phyloP scores from a whole-genome alignment of 176 grass and related monocot species.

The Musa acuminata region DNA sequence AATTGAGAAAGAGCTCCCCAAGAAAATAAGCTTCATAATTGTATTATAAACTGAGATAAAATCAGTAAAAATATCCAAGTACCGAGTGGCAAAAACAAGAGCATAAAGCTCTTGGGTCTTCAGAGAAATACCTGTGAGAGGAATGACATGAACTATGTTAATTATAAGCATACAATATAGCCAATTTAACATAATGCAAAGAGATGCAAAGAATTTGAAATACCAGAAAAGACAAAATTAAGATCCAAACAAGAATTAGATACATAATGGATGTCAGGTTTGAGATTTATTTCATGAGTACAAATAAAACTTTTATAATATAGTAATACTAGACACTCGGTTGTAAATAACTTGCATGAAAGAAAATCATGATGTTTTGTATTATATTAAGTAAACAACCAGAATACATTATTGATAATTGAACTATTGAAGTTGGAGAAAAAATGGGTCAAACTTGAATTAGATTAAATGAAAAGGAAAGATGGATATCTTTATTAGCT shows the following conservation, averaged over 20 bases:
- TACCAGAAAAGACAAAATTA: not conserved
- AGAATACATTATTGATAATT: no score
- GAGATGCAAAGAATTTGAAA: not conserved
- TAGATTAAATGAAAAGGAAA: not conserved
- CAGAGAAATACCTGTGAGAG: conserved; percentile 74
- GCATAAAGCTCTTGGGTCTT: conserved; percentile 96
- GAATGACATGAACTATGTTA: not conserved
- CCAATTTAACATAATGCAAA: not conserved
- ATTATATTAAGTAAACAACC: no score
- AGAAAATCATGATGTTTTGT: not conserved
- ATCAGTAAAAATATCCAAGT: conserved; percentile 76
- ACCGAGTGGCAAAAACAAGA: conserved; percentile 84
- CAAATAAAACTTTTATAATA: not conserved
- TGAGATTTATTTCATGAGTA: not conserved
- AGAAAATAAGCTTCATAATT: conserved; percentile 88
- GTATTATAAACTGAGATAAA: conserved; percentile 83
- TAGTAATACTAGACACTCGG: not conserved
- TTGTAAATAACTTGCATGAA: no score
- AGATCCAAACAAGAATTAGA: not conserved
- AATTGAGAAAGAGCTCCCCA: conserved; percentile 90
- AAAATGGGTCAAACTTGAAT: not conserved
- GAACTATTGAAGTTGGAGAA: not conserved
- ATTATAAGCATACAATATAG: not conserved
- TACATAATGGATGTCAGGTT: not conserved
- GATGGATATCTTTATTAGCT: not conserved